Percentiles rank a stretch among this genome's conserved stretches.
Conservation (phyloP, 495 filamentous ascomycete species). For the Xylaria sp. region DNA sequence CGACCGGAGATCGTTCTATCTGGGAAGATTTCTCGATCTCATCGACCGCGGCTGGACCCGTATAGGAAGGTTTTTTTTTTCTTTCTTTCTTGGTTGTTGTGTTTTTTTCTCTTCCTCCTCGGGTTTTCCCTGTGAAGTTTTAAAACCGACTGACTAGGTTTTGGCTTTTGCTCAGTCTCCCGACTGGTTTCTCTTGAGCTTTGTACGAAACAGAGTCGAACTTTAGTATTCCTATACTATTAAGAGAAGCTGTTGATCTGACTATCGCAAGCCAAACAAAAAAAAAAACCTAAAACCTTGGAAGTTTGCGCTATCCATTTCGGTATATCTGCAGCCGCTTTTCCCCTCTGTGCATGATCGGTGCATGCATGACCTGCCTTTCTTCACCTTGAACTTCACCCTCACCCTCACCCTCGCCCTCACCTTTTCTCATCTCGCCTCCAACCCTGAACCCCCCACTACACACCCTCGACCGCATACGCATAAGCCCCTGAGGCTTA, state of each 20-base stretch:
- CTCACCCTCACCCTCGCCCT: too few species aligned
- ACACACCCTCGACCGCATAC: too few species aligned
- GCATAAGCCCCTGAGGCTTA: slow-evolving; percentile 10
- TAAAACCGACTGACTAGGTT: neutral
- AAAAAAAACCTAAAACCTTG: too few species aligned
- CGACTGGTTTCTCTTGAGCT: neutral
- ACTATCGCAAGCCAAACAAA: neutral
- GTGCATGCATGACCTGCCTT: slow-evolving; percentile 19
- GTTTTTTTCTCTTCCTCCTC: neutral
- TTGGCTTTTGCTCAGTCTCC: neutral
- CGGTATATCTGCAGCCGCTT: slow-evolving; percentile 17
- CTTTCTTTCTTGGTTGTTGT: neutral
- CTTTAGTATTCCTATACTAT: neutral
- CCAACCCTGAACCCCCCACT: neutral
- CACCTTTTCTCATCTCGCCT: slow-evolving; percentile 9
- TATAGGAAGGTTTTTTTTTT: slow-evolving; percentile 6
- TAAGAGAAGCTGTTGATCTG: neutral
- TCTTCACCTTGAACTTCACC: slow-evolving; percentile 12
- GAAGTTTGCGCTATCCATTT: slow-evolving; percentile 17
- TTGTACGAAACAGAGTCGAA: neutral
- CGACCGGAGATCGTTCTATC: slow-evolving; percentile 16
- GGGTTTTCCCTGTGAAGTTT: neutral
- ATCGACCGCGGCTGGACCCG: slow-evolving; percentile 15
- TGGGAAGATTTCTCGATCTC: slow-evolving; percentile 6
- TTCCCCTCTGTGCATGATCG: slow-evolving; percentile 11